Base-by-base conservation (phyloP, 2,329 filamentous ascomycete species). In the Aspergillus sergii region DNA sequence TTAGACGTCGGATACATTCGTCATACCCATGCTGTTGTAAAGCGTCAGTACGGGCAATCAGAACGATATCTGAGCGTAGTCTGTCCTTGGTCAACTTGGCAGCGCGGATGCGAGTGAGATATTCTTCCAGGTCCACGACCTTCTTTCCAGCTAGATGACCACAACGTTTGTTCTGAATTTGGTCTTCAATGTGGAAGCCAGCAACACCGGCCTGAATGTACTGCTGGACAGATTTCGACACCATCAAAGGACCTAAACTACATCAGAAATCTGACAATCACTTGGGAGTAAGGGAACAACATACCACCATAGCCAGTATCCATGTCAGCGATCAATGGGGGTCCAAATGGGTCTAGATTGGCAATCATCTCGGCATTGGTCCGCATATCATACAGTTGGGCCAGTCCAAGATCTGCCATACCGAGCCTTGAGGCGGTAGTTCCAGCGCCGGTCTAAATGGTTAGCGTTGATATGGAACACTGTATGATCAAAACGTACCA, bases 301-400 rank as follows among this genome's bases (percentile, higher is more conserved):
- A 39, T 68, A 75, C 80, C 81, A 63, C 83, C 83, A 63, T 85
- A 85, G 3, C 84, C 84, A 1, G 82, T 85, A 67, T 86, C 84
- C 71, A 83, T 82, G 60, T 86, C 84, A 16, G 83, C 87, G 67
- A 90, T 89, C 23, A 91, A 72, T 0, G 88, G 88, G 0, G 84
- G 77, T 0, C 74, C 72, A 28, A 71, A 75, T 0, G 84, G 82
- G 66, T 88, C 81, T 34, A 90, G 79, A 48, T 82, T 83, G 61
- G 88, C 86, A 62, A 91, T 87, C 86, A 89, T 89, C 58, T 82
- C 80, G n/a, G 87, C 88, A 72, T 89, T 86, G 51, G 79, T 77
- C 41, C 81, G 79, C 87, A 91, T 90, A 75, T 90, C 88, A 69
- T 85, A 83, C 36, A 88, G 79, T 0, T 86, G 86, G 2, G 86